phyloP scores from a whole-genome alignment of 2,329 filamentous ascomycete genomes.

The Fusarium temperatum region DNA sequence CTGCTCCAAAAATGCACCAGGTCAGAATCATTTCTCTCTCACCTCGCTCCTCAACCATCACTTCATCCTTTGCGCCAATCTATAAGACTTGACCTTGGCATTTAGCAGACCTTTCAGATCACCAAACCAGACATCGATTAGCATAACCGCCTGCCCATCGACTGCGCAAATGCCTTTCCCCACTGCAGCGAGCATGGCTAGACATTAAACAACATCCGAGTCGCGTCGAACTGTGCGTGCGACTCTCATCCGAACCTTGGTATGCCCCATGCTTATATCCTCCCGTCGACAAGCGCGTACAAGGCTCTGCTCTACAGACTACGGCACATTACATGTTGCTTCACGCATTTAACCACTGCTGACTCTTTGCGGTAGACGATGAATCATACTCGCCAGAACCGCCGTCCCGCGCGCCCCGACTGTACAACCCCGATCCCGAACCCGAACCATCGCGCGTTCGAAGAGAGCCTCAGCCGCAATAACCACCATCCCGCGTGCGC shows the following conservation, averaged over 20 bases:
- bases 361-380: not conserved
- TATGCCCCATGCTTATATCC: too few relatives aligned
- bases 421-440: too few relatives aligned
- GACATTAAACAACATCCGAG: rapidly evolving
- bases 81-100: rapidly evolving
- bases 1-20: too few relatives aligned
- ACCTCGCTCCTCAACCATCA: not conserved
- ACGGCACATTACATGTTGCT: rapidly evolving
- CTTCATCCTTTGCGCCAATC: rapidly evolving
- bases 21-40: too few relatives aligned
- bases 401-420: slow-evolving; percentile 46
- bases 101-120: not conserved
- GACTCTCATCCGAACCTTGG: not conserved
- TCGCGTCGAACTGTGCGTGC: not conserved
- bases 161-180: rapidly evolving
- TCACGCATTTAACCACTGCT: rapidly evolving
- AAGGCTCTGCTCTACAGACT: too few relatives aligned
- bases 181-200: rapidly evolving
- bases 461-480: slow-evolving; percentile 40
- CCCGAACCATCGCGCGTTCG: rapidly evolving
- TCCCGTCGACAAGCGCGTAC: not conserved
- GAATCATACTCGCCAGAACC: slow-evolving; percentile 45
- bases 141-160: too few relatives aligned
- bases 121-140: not conserved
- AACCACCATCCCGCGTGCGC: slow-evolving; percentile 49